These are phyloP conservation scores for Apiotrichum laibachii DNA, from an alignment of 1,284 basidiomycete genomes.

Conservation along the genomic window DNA sequence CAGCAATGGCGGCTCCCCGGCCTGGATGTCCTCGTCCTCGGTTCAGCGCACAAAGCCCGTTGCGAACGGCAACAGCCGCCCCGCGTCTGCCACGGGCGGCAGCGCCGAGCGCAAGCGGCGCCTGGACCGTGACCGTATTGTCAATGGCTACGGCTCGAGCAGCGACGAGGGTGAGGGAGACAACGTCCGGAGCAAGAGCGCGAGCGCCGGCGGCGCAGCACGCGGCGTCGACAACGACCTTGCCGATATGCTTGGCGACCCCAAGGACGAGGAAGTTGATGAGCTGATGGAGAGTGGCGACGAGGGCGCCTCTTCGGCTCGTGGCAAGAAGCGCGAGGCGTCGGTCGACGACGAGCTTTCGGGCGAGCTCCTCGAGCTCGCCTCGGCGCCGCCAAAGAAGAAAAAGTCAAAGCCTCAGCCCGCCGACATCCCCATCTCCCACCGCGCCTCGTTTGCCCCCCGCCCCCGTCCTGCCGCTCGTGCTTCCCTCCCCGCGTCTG, in stretches of 20 bases:
- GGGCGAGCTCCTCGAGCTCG: constrained; percentile 37
- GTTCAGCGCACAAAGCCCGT: constrained; percentile 11
- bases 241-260: constrained; percentile 27
- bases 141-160: constrained; percentile 38
- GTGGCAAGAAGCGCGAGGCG: constrained; percentile 29
- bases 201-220: constrained; percentile 2
- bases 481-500: constrained; percentile 11
- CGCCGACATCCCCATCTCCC: constrained; percentile 4
- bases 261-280: constrained; percentile 32
- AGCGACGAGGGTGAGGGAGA: constrained; percentile 24
- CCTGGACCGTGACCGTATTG: constrained; percentile 32
- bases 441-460: constrained; percentile 5
- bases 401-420: constrained; percentile 25
- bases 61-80: constrained; percentile 8
- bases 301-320: constrained; percentile 16
- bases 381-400: constrained; percentile 41
- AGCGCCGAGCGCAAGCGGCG: constrained; percentile 22
- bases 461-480: constrained; percentile 1
- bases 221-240: constrained; percentile 27
- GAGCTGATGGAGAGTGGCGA: constrained; percentile 32
- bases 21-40: constrained; percentile 20
- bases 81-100: constrained; percentile 14
- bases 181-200: constrained; percentile 8
- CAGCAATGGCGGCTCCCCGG: constrained; percentile 19
- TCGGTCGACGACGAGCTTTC: constrained; percentile 37